These are phyloP conservation scores for Starmerella cellae DNA, from an alignment of 805 yeast species.

Conservation along the genomic window DNA sequence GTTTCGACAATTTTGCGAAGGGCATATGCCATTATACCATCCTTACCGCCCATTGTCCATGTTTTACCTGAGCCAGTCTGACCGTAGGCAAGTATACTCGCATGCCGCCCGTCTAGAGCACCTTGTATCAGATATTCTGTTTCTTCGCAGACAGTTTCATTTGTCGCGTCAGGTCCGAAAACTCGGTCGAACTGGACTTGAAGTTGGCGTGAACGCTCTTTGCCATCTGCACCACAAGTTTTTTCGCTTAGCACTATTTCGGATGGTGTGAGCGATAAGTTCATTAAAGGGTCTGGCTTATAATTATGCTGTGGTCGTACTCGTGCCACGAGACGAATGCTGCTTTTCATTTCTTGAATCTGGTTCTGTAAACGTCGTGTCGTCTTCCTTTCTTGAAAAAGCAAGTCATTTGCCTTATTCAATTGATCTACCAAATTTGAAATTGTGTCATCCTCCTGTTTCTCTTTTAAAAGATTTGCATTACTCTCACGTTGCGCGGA, in stretches of 20 bases:
- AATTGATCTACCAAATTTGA: background rate
- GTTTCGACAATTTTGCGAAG: constrained; percentile 55
- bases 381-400: constrained; percentile 6
- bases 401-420: background rate
- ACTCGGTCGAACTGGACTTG: constrained; percentile 55
- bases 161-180: constrained; percentile 42
- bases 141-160: constrained; percentile 63
- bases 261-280: background rate
- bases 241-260: background rate
- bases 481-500: background rate
- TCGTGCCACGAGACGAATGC: constrained; percentile 81
- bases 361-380: constrained; percentile 56
- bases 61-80: constrained; percentile 97
- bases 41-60: constrained; percentile 63
- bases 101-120: constrained; percentile 78
- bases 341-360: constrained; percentile 80
- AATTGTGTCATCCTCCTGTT: background rate
- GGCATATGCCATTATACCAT: constrained; percentile 76
- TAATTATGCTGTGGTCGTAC: constrained; percentile 42
- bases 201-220: constrained; percentile 28
- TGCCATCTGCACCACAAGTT: constrained; percentile 1
- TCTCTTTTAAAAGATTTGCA: background rate
- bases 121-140: constrained; percentile 74
- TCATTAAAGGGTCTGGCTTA: constrained; percentile 13
- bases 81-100: constrained; percentile 91